Conservation (phyloP, 1,139 yeast species). For the Pichia sp. region DNA sequence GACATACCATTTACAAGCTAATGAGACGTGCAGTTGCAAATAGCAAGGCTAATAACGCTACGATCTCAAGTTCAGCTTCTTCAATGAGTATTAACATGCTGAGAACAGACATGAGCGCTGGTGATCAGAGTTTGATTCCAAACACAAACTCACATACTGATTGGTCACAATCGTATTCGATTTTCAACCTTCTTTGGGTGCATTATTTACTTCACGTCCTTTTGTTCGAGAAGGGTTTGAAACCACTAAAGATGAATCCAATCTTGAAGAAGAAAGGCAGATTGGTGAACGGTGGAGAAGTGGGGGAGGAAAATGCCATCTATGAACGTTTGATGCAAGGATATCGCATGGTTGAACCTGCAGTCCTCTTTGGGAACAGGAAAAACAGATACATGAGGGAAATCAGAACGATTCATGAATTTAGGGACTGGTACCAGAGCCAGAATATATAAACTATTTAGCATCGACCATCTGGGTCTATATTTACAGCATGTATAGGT, state of each 20-base stretch:
- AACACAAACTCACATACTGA: slow-evolving; percentile 23
- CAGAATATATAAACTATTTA: background rate
- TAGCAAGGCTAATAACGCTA: background rate
- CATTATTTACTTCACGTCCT: slow-evolving; percentile 44
- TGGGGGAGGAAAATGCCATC: slow-evolving; percentile 23
- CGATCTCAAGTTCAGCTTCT: background rate
- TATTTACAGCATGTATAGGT: background rate
- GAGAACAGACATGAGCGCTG: slow-evolving; percentile 12
- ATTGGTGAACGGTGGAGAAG: slow-evolving; percentile 17
- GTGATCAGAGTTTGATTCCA: background rate
- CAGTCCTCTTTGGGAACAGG: slow-evolving; percentile 23
- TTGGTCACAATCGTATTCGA: slow-evolving; percentile 42
- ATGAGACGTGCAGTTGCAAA: slow-evolving; percentile 26
- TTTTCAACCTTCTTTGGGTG: slow-evolving; percentile 48
- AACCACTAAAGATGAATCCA: slow-evolving; percentile 29
- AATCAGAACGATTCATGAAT: slow-evolving; percentile 18
- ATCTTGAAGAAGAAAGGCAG: slow-evolving; percentile 21
- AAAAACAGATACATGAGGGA: slow-evolving; percentile 21
- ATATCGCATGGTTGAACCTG: slow-evolving; percentile 35
- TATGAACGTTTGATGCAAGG: slow-evolving; percentile 30
- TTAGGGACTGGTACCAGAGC: slow-evolving; percentile 18
- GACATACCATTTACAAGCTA: slow-evolving; percentile 29
- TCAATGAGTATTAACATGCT: slow-evolving; percentile 14
- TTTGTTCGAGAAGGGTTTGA: slow-evolving; percentile 36
- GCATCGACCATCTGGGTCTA: background rate